phyloP scores from a whole-genome alignment of 768 basidiomycete species.

The Hygrocybe coccinea region DNA sequence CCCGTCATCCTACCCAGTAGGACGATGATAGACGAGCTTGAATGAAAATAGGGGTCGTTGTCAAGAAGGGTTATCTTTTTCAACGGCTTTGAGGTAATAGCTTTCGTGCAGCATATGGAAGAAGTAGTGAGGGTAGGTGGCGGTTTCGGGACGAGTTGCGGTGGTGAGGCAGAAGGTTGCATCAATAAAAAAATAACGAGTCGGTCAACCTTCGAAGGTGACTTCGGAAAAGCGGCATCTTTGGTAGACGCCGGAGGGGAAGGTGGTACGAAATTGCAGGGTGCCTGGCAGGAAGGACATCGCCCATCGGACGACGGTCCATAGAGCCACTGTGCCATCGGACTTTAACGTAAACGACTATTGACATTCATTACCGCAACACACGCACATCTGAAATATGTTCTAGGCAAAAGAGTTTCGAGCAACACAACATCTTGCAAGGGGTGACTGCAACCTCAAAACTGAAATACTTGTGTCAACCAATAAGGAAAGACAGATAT shows the following conservation, averaged over 20 bases:
- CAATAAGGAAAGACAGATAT: neutral
- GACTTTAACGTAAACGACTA: neutral
- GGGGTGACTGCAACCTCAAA: conserved; percentile 10
- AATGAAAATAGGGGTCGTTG: neutral
- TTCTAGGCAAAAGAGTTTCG: conserved; percentile 11
- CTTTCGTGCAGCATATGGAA: neutral
- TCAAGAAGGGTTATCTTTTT: neutral
- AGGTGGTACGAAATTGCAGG: conserved; percentile 10
- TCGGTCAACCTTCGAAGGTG: conserved; percentile 1
- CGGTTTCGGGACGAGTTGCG: neutral
- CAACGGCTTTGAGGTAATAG: neutral
- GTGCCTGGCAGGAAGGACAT: conserved; percentile 18
- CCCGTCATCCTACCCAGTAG: conserved; percentile 3
- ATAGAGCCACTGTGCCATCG: conserved; percentile 13
- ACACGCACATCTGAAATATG: conserved; percentile 11
- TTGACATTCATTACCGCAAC: neutral
- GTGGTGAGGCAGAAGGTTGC: neutral
- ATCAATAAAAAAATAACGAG: neutral
- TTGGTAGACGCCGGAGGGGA: neutral
- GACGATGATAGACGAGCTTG: neutral
- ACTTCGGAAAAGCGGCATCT: neutral
- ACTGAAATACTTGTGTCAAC: neutral
- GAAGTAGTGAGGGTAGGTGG: neutral
- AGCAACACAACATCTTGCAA: conserved; percentile 11
- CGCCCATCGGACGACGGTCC: conserved; percentile 17